A percentile compares a stretch with the other conserved stretches of the same genome.
Conservation (phyloP, 768 basidiomycete genomes). For the Tylopilus rubrobrunneus region DNA sequence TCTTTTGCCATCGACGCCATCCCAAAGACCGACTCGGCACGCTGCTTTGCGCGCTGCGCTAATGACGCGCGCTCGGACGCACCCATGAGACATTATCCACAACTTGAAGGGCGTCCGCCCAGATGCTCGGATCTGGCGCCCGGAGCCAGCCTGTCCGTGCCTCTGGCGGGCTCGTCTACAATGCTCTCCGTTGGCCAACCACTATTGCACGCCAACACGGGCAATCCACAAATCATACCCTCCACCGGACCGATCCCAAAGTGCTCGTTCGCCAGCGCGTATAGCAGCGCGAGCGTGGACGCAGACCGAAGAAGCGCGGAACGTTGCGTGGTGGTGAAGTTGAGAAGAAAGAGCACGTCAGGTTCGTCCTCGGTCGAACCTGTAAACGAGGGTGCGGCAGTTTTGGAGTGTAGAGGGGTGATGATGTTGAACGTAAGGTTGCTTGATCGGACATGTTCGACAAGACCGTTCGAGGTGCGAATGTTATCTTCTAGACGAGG, state of each 20-base stretch:
- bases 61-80: constrained; percentile 33
- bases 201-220: constrained; percentile 81
- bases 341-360: constrained; percentile 84
- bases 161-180: constrained; percentile 35
- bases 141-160: constrained; percentile 78
- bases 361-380: constrained; percentile 27
- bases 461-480: constrained; percentile 38
- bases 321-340: constrained; percentile 83
- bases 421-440: constrained; percentile 58
- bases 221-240: constrained; percentile 88
- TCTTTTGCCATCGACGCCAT: constrained; percentile 69
- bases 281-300: constrained; percentile 72
- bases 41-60: constrained; percentile 48
- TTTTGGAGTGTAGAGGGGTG: constrained; percentile 34
- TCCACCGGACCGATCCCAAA: constrained; percentile 97
- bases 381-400: constrained; percentile 38
- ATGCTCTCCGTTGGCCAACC: constrained; percentile 93
- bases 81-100: constrained; percentile 39
- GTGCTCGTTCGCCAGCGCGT: constrained; percentile 94
- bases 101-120: constrained; percentile 74
- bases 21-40: constrained; percentile 68
- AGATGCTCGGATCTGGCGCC: constrained; percentile 53
- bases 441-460: constrained; percentile 52
- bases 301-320: constrained; percentile 69
- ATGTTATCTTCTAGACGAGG: constrained; percentile 75